These are phyloP conservation scores for Setaria italica DNA, from an alignment of 202 grass and related monocot species.

Conservation along the genomic window DNA sequence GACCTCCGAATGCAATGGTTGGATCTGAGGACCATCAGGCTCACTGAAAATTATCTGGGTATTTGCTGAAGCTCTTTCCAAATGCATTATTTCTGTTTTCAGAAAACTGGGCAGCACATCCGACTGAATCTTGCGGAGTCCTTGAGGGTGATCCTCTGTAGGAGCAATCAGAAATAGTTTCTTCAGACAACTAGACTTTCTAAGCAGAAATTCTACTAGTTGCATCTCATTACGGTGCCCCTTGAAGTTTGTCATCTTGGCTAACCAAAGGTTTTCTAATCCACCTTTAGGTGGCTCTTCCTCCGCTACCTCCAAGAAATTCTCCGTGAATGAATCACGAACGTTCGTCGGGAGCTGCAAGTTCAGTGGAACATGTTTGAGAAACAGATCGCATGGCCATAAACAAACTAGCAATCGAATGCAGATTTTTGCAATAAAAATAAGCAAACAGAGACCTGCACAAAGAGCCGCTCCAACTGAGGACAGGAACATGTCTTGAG, in stretches of 20 bases:
- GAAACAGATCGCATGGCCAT: slow-evolving; percentile 22
- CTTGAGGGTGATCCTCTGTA: slow-evolving; percentile 57
- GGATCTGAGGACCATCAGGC: slow-evolving; percentile 49
- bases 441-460: slow-evolving; percentile 65
- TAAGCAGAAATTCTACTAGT: slow-evolving; percentile 74
- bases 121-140: slow-evolving; percentile 52
- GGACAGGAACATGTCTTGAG: slow-evolving; percentile 70
- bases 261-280: slow-evolving; percentile 70
- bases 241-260: slow-evolving; percentile 91
- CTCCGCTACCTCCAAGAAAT: slow-evolving; percentile 65
- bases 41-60: slow-evolving; percentile 68
- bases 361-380: slow-evolving; percentile 28
- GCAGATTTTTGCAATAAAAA: slow-evolving; percentile 2
- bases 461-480: slow-evolving; percentile 71
- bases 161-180: slow-evolving; percentile 64
- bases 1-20: slow-evolving; percentile 76
- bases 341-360: slow-evolving; percentile 79
- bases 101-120: slow-evolving; percentile 48
- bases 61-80: slow-evolving; percentile 63
- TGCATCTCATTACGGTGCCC: slow-evolving; percentile 75
- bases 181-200: slow-evolving; percentile 56
- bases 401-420: slow-evolving; percentile 21
- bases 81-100: slow-evolving; percentile 41
- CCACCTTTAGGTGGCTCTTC: slow-evolving; percentile 74
- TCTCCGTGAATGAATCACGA: slow-evolving; percentile 66